Conservation (phyloP, 2,329 filamentous ascomycete species). For the Aureobasidium sp. region DNA sequence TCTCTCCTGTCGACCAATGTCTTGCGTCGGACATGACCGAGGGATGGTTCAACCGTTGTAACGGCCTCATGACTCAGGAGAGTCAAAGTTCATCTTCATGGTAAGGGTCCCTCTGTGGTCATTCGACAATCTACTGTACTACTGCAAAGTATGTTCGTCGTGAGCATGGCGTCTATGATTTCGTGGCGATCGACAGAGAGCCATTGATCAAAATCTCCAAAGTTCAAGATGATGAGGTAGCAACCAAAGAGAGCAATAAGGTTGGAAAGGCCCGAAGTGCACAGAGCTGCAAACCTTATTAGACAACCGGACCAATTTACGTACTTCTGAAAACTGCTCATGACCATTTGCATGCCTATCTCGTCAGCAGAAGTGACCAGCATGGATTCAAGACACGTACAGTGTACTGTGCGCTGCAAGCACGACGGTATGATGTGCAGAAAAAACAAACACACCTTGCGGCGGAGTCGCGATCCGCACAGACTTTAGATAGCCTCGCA, state of each 20-base stretch:
- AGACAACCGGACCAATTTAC: too few relatives aligned
- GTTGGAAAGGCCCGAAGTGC: neutral
- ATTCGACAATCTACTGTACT: neutral
- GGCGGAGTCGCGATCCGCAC: neutral
- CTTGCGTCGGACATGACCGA: neutral
- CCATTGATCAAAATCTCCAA: neutral
- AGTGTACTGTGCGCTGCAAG: neutral
- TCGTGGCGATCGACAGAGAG: neutral
- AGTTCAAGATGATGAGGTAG: neutral
- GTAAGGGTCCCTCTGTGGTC: neutral
- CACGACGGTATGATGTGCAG: neutral
- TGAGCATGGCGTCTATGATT: neutral
- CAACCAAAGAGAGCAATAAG: neutral
- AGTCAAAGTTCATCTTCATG: neutral
- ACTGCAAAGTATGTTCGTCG: neutral
- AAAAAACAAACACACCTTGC: neutral
- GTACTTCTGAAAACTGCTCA: too few relatives aligned
- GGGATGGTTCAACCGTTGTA: neutral
- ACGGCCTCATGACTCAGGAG: slow-evolving; percentile 1
- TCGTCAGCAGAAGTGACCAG: too few relatives aligned
- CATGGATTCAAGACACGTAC: too few relatives aligned
- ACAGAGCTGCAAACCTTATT: neutral
- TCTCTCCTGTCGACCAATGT: neutral
- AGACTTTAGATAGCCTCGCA: neutral
- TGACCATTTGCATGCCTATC: neutral